A percentile compares a stretch with the other conserved stretches of the same genome.
Evolutionary conservation across 352 stramenopile genomes (phyloP).

Genomic region (Blastocystis sp.): DNA sequence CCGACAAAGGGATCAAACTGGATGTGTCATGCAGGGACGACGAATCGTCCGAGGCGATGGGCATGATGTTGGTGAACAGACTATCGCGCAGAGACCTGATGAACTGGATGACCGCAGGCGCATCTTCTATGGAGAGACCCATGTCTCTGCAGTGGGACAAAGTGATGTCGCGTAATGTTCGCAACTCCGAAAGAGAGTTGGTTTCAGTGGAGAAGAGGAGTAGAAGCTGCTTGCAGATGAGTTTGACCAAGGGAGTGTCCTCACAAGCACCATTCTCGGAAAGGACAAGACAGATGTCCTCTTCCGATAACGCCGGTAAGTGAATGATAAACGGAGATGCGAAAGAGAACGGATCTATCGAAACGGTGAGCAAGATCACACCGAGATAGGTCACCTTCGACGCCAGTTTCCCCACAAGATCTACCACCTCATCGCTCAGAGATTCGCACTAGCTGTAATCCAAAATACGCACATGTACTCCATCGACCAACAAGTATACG

Average conservation of each 20-base stretch:
- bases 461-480: neutral
- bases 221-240: neutral
- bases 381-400: neutral
- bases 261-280: neutral
- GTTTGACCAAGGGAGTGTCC: neutral
- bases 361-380: conserved; percentile 26
- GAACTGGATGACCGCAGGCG: neutral
- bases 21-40: neutral
- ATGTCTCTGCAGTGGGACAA: neutral
- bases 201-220: conserved; percentile 27
- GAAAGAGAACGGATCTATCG: neutral
- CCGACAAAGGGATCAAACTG: neutral
- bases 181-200: conserved; percentile 35
- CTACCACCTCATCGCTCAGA: neutral
- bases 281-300: neutral
- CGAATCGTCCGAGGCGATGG: conserved; percentile 24
- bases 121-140: neutral
- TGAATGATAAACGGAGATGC: conserved; percentile 24
- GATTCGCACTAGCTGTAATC: neutral
- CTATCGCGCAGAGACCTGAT: neutral
- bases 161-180: conserved; percentile 2
- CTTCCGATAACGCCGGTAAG: neutral
- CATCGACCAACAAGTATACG: conserved; percentile 11
- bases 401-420: neutral
- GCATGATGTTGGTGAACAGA: conserved; percentile 35